A percentile compares a stretch with the other conserved stretches of the same genome.
phyloP scores from a whole-genome alignment of 2,329 filamentous ascomycete genomes.

The Geosmithia putterillii region DNA sequence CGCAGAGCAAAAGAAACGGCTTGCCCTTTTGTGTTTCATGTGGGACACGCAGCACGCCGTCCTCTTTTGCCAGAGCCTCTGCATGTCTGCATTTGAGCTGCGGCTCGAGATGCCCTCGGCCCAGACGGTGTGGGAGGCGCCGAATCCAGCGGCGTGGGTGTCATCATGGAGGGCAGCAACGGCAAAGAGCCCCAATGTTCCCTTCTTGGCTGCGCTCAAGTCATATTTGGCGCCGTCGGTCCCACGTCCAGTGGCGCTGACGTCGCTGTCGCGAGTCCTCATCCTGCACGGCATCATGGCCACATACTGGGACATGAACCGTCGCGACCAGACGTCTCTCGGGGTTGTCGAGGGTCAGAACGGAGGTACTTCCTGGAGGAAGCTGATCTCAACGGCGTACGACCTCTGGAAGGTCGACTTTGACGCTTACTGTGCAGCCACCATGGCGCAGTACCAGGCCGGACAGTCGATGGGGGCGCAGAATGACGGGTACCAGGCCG shows the following conservation, averaged over 20 bases:
- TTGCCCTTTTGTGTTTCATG: constrained; percentile 50
- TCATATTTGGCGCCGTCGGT: constrained; percentile 37
- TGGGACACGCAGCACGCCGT: constrained; percentile 56
- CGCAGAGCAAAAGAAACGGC: constrained; percentile 43
- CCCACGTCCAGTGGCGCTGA: constrained; percentile 25
- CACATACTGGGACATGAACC: constrained; percentile 47
- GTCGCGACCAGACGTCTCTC: constrained; percentile 48
- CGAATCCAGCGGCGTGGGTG: constrained; percentile 36
- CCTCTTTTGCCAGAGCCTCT: constrained; percentile 52
- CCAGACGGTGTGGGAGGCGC: constrained; percentile 43
- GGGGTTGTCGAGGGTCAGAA: constrained; percentile 19
- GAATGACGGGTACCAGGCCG: constrained; percentile 7
- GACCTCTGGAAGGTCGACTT: constrained; percentile 47
- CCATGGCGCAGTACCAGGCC: constrained; percentile 5
- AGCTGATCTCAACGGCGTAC: constrained; percentile 38
- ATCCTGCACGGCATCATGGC: constrained; percentile 52
- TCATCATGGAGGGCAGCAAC: constrained; percentile 17
- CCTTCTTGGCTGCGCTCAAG: constrained; percentile 41
- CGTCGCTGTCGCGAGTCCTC: constrained; percentile 38
- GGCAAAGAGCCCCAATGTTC: constrained; percentile 12
- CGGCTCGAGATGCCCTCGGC: constrained; percentile 42
- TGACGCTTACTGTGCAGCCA: constrained; percentile 30
- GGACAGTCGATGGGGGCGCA: background rate
- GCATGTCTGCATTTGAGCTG: constrained; percentile 54
- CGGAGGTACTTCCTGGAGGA: constrained; percentile 26